These are phyloP conservation scores for Daldinia grandis DNA, from an alignment of 495 filamentous ascomycete genomes.

Conservation along the genomic window DNA sequence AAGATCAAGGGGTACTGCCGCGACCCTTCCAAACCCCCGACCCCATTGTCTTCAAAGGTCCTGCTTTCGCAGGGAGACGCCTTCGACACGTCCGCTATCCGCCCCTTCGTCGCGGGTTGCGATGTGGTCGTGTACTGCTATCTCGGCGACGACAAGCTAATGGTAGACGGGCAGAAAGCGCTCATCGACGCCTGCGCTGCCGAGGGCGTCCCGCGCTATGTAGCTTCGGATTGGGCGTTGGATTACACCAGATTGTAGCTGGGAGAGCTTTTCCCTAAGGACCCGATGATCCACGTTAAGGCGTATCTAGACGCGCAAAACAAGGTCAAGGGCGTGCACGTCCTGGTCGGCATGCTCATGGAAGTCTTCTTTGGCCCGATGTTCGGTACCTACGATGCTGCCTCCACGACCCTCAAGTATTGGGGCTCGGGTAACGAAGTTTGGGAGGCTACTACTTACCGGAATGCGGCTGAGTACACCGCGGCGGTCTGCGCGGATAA, in stretches of 20 bases:
- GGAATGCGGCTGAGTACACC: conserved; percentile 49
- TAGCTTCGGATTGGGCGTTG: conserved; percentile 56
- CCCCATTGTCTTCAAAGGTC: conserved; percentile 27
- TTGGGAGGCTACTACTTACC: conserved; percentile 49
- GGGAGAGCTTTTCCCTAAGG: conserved; percentile 53
- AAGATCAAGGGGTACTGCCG: conserved; percentile 46
- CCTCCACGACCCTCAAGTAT: conserved; percentile 38
- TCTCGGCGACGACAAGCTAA: conserved; percentile 52
- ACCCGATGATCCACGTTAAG: conserved; percentile 55
- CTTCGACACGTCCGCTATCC: conserved; percentile 35
- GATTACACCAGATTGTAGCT: conserved; percentile 53
- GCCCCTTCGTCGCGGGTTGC: conserved; percentile 29
- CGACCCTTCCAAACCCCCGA: conserved; percentile 42
- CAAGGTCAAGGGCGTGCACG: conserved; percentile 49
- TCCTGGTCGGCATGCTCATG: conserved; percentile 47
- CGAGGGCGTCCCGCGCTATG: conserved; percentile 50
- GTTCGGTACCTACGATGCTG: conserved; percentile 38
- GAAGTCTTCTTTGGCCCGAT: conserved; percentile 36
- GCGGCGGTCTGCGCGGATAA: conserved; percentile 47
- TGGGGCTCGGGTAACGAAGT: conserved; percentile 50
- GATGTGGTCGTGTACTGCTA: conserved; percentile 55
- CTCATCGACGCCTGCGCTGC: conserved; percentile 57
- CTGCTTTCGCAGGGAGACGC: conserved; percentile 33
- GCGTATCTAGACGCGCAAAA: conserved; percentile 53
- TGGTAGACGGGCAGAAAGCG: conserved; percentile 55